Base-by-base conservation (phyloP, 768 basidiomycete genomes). In the Tremella fuciformis region DNA sequence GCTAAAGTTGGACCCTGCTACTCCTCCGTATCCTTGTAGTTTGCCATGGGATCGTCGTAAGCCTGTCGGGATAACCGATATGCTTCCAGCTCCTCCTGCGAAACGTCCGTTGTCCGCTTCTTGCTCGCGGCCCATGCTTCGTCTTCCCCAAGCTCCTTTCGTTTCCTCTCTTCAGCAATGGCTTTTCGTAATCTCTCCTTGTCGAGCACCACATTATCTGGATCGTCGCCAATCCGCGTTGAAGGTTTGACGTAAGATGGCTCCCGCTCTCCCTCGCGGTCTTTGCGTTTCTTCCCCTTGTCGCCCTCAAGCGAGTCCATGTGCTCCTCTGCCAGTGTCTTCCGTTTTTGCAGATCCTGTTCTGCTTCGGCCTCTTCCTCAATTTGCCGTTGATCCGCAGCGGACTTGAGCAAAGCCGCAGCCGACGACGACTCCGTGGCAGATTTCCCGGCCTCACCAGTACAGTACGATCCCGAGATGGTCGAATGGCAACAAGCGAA, bases 401-500 rank as follows among this genome's bases (percentile, higher is more conserved):
- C 53, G 49, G 64, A 41, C 39, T 73, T 76, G 25, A 91, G 82
- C 49, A 91, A 80, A 46, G 83, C 80, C 64, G 85, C 83, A 8
- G 86, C 88, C 63, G 82, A 86, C 1, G 89, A 89, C n/a, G 88
- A 87, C 16, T 84, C 75, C 19, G 84, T 78, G 18, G 91, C 89
- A 62, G 84, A 83, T 60, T 88, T 93, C 60, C 89, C 91, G 25
- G 86, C 89, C 73, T 83, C 74, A 2, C 93, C 93, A 54, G 92
- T 85, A 74, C 93, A 97, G 74, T 97, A 97, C 16, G 93, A 93
- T 50, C 88, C 79, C 68, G 91, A 87, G 25, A 91, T 80, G 46
- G 72, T 81, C 9, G 91, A 92, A 71, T 96, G 93, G 71, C 96
- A 99, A 76, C 96, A 99, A 24, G 84, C 87, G 76, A 87, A 99